Evolutionary conservation across 1,284 basidiomycete genomes (phyloP).

Genomic region (Sporisorium scitamineum): DNA sequence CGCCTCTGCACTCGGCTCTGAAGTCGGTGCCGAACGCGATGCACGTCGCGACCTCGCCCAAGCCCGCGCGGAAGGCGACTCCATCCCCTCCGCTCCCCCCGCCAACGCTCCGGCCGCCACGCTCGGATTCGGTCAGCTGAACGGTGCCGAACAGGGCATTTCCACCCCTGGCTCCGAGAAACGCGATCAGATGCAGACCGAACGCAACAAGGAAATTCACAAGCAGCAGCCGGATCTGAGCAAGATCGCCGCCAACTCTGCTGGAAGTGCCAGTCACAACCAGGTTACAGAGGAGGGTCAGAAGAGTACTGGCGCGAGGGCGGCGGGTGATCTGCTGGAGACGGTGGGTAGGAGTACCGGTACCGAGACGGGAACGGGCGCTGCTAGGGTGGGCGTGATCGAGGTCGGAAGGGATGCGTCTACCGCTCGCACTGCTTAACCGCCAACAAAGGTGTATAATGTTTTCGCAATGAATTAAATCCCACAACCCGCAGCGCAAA

Average conservation of each 20-base stretch:
- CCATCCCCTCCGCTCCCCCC: conserved; percentile 14
- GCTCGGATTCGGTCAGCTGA: conserved; percentile 41
- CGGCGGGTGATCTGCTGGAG: conserved; percentile 23
- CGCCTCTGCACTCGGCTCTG: conserved; percentile 22
- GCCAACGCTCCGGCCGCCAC: conserved; percentile 1
- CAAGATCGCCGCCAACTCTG: conserved; percentile 26
- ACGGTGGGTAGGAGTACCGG: conserved; percentile 28
- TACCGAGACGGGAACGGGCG: conserved; percentile 39
- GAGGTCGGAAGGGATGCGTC: conserved; percentile 32
- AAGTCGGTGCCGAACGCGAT: conserved; percentile 42
- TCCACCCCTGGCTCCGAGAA: conserved; percentile 36
- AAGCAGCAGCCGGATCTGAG: conserved; percentile 28
- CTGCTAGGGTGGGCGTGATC: conserved; percentile 10
- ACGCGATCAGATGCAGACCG: conserved; percentile 32
- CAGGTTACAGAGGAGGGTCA: not conserved
- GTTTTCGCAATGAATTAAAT: not conserved
- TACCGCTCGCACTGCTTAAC: conserved; percentile 23
- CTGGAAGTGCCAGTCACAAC: conserved; percentile 12
- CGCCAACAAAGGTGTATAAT: not conserved
- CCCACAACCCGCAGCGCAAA: not conserved
- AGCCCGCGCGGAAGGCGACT: conserved; percentile 31
- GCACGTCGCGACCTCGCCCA: conserved; percentile 35
- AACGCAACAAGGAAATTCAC: conserved; percentile 34
- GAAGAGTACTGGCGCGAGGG: conserved; percentile 8
- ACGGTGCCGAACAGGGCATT: conserved; percentile 46